phyloP scores from a whole-genome alignment of 495 filamentous ascomycete genomes.

The Podospora didyma region DNA sequence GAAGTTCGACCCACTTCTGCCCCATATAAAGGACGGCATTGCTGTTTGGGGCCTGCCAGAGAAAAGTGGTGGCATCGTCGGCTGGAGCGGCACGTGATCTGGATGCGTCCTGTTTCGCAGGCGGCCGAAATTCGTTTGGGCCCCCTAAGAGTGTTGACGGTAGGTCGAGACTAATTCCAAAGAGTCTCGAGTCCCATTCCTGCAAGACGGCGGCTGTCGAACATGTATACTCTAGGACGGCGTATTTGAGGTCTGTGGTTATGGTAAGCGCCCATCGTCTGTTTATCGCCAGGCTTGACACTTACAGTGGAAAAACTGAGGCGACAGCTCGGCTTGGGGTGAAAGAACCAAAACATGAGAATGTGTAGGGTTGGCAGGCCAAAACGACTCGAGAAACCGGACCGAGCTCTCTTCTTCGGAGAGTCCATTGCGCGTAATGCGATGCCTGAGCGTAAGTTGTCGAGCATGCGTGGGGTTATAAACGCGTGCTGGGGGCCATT shows the following conservation, averaged over 20 bases:
- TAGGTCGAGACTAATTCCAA: conserved; percentile 74
- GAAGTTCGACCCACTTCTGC: conserved; percentile 77
- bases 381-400: conserved; percentile 76
- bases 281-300: background rate
- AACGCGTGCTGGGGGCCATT: conserved; percentile 56
- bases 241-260: conserved; percentile 60
- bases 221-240: conserved; percentile 68
- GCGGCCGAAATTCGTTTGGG: conserved; percentile 47
- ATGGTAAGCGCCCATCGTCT: background rate
- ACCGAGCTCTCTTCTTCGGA: conserved; percentile 61
- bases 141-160: conserved; percentile 59
- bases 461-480: conserved; percentile 30
- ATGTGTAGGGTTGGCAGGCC: conserved; percentile 55
- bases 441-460: conserved; percentile 67
- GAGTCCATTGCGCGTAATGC: conserved; percentile 52
- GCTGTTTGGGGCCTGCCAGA: conserved; percentile 79
- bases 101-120: conserved; percentile 27
- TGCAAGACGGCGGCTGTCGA: conserved; percentile 46
- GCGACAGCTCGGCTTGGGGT: conserved; percentile 68
- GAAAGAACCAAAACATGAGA: conserved; percentile 77
- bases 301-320: conserved; percentile 73
- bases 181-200: conserved; percentile 46
- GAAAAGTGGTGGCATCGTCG: conserved; percentile 52
- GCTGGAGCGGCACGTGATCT: conserved; percentile 2
- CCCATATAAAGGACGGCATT: conserved; percentile 78